Evolutionary conservation across 768 basidiomycete species (phyloP).

Genomic region (Cyclocybe cylindracea): DNA sequence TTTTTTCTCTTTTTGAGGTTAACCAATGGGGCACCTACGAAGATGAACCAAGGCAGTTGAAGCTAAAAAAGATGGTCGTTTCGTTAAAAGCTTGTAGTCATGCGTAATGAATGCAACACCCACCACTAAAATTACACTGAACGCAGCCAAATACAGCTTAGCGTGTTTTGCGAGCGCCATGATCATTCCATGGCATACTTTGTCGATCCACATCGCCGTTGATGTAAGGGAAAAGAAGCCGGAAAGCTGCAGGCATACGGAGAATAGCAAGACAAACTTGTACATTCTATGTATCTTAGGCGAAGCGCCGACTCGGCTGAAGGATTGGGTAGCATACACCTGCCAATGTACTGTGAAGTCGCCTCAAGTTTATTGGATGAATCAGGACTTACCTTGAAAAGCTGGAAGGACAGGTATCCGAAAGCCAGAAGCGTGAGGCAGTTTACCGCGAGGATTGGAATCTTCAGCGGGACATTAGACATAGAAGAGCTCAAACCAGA

Average conservation of each 20-base stretch:
- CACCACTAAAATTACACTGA: constrained; percentile 42
- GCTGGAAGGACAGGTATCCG: constrained; percentile 37
- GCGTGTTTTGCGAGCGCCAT: constrained; percentile 33
- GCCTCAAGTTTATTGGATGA: background rate
- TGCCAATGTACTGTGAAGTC: constrained; percentile 11
- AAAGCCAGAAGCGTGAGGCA: constrained; percentile 35
- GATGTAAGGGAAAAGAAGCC: constrained; percentile 51
- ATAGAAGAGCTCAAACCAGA: background rate
- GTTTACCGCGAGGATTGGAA: constrained; percentile 42
- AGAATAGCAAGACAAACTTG: constrained; percentile 51
- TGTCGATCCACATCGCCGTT: constrained; percentile 50
- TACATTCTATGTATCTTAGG: constrained; percentile 44
- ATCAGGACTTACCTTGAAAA: constrained; percentile 38
- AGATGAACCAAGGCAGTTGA: constrained; percentile 45
- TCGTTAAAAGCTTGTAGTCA: background rate
- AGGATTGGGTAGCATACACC: constrained; percentile 47
- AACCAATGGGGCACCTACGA: constrained; percentile 30
- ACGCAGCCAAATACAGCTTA: constrained; percentile 40
- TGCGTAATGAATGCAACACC: constrained; percentile 13
- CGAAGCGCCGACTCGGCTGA: constrained; percentile 51
- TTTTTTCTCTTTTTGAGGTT: background rate
- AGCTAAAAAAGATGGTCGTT: constrained; percentile 26
- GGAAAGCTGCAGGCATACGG: constrained; percentile 47
- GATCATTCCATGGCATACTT: constrained; percentile 38
- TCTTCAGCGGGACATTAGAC: constrained; percentile 23